Percentiles rank a stretch among this genome's conserved stretches.
Evolutionary conservation across 2,329 filamentous ascomycete genomes (phyloP).

Genomic region (Bipolaris bicolor): DNA sequence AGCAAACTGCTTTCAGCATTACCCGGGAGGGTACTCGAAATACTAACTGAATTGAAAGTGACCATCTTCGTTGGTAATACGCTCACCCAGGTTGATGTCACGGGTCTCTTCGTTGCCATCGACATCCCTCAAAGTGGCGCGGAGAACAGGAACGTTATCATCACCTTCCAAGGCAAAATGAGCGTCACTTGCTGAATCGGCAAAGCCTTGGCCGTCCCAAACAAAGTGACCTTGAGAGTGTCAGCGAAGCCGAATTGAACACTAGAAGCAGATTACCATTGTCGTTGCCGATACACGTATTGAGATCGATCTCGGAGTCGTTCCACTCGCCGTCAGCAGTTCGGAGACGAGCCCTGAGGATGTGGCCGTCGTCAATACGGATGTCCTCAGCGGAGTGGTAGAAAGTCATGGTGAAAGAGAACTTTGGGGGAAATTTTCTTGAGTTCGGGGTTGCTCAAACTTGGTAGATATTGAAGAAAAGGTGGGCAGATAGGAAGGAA

Average conservation of each 20-base stretch:
- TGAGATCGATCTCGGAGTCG: slow-evolving; percentile 58
- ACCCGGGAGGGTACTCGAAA: too few relatives aligned
- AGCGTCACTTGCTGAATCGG: slow-evolving; percentile 56
- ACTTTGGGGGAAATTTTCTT: not conserved
- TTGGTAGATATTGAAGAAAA: not conserved
- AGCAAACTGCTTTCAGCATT: not conserved
- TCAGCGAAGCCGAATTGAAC: not conserved
- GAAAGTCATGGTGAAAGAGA: slow-evolving; percentile 36
- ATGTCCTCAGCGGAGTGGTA: slow-evolving; percentile 56
- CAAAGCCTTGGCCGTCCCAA: slow-evolving; percentile 58
- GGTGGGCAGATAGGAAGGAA: not conserved
- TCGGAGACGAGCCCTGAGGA: slow-evolving; percentile 54
- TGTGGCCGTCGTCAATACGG: slow-evolving; percentile 58
- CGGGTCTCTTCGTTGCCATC: slow-evolving; percentile 52
- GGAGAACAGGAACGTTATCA: slow-evolving; percentile 59
- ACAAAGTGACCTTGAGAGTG: slow-evolving; percentile 50
- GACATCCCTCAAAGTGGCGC: slow-evolving; percentile 54
- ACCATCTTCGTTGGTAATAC: slow-evolving; percentile 61
- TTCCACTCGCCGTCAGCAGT: slow-evolving; percentile 53
- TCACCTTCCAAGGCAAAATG: slow-evolving; percentile 59
- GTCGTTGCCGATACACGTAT: slow-evolving; percentile 59
- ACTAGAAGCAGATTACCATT: slow-evolving; percentile 49
- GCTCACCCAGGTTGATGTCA: slow-evolving; percentile 64
- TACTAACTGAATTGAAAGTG: slow-evolving; percentile 28
- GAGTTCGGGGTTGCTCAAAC: not conserved